These are phyloP conservation scores for Xylaria acuta DNA, from an alignment of 495 filamentous ascomycete genomes.

Conservation along the genomic window DNA sequence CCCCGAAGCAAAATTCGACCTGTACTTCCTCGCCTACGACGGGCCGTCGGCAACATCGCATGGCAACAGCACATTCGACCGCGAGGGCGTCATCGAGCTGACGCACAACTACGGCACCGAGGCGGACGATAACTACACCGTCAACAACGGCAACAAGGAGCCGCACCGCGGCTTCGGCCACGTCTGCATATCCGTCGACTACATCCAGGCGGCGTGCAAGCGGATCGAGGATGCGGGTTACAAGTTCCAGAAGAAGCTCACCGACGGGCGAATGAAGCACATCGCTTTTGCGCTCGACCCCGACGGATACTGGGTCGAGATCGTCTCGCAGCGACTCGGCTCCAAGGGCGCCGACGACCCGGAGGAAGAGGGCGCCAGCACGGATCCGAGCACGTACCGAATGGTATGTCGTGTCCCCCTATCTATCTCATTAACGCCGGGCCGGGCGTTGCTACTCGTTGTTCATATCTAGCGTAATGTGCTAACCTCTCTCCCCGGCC, in stretches of 20 bases:
- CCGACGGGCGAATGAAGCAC: conserved; percentile 83
- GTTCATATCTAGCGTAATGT: background rate
- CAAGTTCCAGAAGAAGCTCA: conserved; percentile 90
- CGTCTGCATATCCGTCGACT: conserved; percentile 84
- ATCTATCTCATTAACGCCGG: background rate
- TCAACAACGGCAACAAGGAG: conserved; percentile 89
- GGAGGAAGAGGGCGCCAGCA: conserved; percentile 44
- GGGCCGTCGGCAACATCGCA: conserved; percentile 63
- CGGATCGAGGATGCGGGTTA: conserved; percentile 89
- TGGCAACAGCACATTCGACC: conserved; percentile 75
- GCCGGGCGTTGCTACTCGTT: background rate
- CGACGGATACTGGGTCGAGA: conserved; percentile 90
- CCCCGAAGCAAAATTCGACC: conserved; percentile 83
- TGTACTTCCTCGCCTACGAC: conserved; percentile 85
- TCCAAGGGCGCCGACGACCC: conserved; percentile 40
- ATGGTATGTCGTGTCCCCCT: conserved; percentile 45
- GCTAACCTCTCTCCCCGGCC: conserved; percentile 38
- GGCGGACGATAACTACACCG: conserved; percentile 77
- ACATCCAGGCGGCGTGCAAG: conserved; percentile 87
- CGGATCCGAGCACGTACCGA: conserved; percentile 50
- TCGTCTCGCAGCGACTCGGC: conserved; percentile 57
- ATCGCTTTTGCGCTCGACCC: conserved; percentile 95
- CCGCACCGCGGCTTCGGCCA: conserved; percentile 90
- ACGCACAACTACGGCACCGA: conserved; percentile 98
- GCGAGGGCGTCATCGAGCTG: conserved; percentile 89